Evolutionary conservation across 805 yeast genomes (phyloP).

Genomic region (Candida insectalens): DNA sequence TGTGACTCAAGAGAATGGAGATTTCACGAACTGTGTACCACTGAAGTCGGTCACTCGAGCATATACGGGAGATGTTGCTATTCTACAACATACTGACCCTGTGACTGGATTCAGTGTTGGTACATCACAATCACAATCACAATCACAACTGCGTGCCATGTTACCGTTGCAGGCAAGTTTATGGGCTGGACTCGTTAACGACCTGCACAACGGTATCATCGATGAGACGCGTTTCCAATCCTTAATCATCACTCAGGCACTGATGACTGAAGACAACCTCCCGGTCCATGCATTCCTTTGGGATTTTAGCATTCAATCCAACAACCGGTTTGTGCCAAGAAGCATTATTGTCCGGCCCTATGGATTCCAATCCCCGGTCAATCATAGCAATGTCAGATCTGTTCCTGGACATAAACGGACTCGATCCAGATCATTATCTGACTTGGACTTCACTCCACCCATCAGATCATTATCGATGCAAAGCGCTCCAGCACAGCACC

Average conservation of each 20-base stretch:
- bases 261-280: slow-evolving; percentile 20
- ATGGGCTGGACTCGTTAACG: slow-evolving; percentile 23
- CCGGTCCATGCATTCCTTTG: slow-evolving; percentile 23
- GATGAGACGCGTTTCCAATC: slow-evolving; percentile 12
- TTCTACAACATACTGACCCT: slow-evolving; percentile 20
- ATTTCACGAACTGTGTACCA: slow-evolving; percentile 20
- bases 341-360: slow-evolving; percentile 11
- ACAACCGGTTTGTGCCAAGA: slow-evolving; percentile 16
- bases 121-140: slow-evolving; percentile 11
- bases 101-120: slow-evolving; percentile 18
- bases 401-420: slow-evolving; percentile 2
- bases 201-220: slow-evolving; percentile 22
- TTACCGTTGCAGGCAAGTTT: slow-evolving; percentile 23
- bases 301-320: slow-evolving; percentile 18
- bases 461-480: not conserved
- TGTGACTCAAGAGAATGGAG: slow-evolving; percentile 2
- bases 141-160: slow-evolving; percentile 13
- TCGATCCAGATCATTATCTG: slow-evolving; percentile 1
- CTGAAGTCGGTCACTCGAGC: slow-evolving; percentile 18
- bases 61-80: slow-evolving; percentile 13
- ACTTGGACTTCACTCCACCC: not conserved
- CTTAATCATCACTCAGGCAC: slow-evolving; percentile 19
- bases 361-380: not conserved
- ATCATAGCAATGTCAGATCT: not conserved
- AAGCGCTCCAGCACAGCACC: not conserved